Conservation (phyloP, 495 filamentous ascomycete genomes). For the Penicillium paxilli region DNA sequence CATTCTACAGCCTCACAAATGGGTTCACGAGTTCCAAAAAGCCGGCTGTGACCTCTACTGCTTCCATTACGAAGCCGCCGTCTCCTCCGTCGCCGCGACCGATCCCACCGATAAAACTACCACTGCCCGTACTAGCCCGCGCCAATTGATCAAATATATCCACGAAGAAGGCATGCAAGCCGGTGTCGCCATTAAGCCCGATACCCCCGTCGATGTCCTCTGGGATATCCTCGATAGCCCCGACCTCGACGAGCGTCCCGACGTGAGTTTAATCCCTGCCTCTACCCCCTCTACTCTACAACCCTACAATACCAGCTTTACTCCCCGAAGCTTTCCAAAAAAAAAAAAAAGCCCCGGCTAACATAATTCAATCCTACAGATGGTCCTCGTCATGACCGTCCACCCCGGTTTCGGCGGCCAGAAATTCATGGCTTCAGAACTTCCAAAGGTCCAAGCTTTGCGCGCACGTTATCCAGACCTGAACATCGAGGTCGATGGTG, state of each 20-base stretch:
- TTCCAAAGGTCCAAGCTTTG: constrained; percentile 88
- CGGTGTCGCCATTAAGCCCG: constrained; percentile 94
- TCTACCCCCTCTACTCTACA: not conserved
- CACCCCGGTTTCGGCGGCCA: constrained; percentile 97
- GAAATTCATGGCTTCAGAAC: constrained; percentile 93
- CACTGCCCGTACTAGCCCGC: constrained; percentile 69
- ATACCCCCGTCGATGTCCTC: constrained; percentile 83
- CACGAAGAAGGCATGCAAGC: constrained; percentile 87
- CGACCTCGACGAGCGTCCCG: constrained; percentile 74
- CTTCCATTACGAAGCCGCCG: constrained; percentile 99
- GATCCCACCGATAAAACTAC: constrained; percentile 65
- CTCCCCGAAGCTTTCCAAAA: not conserved
- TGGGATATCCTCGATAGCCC: constrained; percentile 80
- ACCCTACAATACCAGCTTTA: no score
- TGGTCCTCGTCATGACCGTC: constrained; percentile 98
- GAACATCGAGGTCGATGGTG: constrained; percentile 97
- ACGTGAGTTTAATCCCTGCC: constrained; percentile 61
- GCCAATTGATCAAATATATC: constrained; percentile 84
- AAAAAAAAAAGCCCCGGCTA: no score
- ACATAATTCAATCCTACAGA: constrained; percentile 51
- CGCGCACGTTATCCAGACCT: constrained; percentile 82
- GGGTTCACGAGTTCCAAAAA: constrained; percentile 90
- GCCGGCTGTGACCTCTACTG: constrained; percentile 98
- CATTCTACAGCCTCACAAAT: constrained; percentile 78
- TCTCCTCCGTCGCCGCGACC: constrained; percentile 78